Evolutionary conservation across 306 rosid species (phyloP).

Genomic region (Castanospermum australe): DNA sequence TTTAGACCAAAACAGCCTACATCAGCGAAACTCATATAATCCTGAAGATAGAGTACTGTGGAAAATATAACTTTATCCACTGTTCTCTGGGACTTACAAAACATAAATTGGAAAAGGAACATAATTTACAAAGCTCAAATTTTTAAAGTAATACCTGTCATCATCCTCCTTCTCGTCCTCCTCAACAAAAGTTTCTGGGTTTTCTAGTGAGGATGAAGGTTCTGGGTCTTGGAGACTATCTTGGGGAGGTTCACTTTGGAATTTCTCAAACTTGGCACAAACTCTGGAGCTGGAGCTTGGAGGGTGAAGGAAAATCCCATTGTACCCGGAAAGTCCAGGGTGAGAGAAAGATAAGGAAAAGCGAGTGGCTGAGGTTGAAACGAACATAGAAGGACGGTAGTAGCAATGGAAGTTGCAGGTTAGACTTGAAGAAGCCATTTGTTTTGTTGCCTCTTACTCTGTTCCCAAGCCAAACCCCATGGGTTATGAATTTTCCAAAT

Average conservation of each 20-base stretch:
- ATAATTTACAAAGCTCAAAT: neutral
- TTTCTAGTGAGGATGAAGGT: constrained; percentile 31
- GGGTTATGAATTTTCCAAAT: neutral
- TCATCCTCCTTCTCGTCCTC: constrained; percentile 61
- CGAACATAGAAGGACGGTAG: constrained; percentile 36
- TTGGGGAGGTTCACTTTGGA: constrained; percentile 53
- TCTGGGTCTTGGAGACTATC: constrained; percentile 33
- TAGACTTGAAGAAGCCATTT: constrained; percentile 64
- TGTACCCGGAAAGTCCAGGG: constrained; percentile 35
- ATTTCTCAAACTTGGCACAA: constrained; percentile 81
- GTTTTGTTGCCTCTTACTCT: neutral
- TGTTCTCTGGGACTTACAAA: neutral
- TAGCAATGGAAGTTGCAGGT: constrained; percentile 39
- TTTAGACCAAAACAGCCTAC: neutral
- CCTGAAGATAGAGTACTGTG: neutral
- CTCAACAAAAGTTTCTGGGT: neutral
- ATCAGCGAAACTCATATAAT: neutral
- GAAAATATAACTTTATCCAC: neutral
- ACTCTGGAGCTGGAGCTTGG: constrained; percentile 42
- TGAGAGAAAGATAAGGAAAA: constrained; percentile 44
- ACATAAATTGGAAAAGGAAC: neutral
- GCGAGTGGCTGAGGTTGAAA: constrained; percentile 53
- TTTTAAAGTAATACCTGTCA: constrained; percentile 59
- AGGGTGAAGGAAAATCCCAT: constrained; percentile 32
- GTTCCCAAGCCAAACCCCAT: constrained; percentile 34